A percentile compares a stretch with the other conserved stretches of the same genome.
These are phyloP conservation scores for Ambrosia artemisiifolia DNA, from an alignment of 129 eudicot genomes.

Conservation along the genomic window DNA sequence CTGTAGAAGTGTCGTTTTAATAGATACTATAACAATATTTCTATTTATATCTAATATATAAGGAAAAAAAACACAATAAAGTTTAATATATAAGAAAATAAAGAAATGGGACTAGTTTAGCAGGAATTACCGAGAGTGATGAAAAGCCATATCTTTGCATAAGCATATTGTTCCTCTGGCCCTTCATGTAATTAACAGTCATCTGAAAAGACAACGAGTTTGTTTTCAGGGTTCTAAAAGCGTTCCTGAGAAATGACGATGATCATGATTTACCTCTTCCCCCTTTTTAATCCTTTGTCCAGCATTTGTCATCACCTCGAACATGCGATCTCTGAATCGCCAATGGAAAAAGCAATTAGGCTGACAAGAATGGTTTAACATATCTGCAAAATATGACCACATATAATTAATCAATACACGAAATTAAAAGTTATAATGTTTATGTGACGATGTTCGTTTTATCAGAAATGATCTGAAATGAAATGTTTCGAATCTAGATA, in stretches of 20 bases:
- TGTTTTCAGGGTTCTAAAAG: neutral
- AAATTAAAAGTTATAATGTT: neutral
- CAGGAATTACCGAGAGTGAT: slow-evolving; percentile 62
- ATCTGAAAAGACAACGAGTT: slow-evolving; percentile 49
- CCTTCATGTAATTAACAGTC: slow-evolving; percentile 78
- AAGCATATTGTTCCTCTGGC: slow-evolving; percentile 65
- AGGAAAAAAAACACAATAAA: neutral
- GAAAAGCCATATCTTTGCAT: slow-evolving; percentile 98
- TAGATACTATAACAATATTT: too few species aligned
- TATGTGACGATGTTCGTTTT: neutral
- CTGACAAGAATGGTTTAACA: slow-evolving; percentile 90
- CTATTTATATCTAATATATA: neutral
- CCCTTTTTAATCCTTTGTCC: slow-evolving; percentile 77
- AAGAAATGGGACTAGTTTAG: slow-evolving; percentile 4
- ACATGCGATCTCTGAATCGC: slow-evolving; percentile 97
- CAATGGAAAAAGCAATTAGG: slow-evolving; percentile 98
- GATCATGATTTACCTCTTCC: slow-evolving; percentile 63
- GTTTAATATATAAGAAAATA: neutral
- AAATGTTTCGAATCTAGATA: neutral
- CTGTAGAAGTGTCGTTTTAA: too few species aligned
- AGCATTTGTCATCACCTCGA: slow-evolving; percentile 97
- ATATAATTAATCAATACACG: slow-evolving; percentile 1
- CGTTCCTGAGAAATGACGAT: neutral
- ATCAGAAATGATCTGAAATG: neutral
- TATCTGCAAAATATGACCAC: slow-evolving; percentile 56